These are phyloP conservation scores for Plectosphaerella cucumerina DNA, from an alignment of 2,329 filamentous ascomycete genomes.

Conservation along the genomic window DNA sequence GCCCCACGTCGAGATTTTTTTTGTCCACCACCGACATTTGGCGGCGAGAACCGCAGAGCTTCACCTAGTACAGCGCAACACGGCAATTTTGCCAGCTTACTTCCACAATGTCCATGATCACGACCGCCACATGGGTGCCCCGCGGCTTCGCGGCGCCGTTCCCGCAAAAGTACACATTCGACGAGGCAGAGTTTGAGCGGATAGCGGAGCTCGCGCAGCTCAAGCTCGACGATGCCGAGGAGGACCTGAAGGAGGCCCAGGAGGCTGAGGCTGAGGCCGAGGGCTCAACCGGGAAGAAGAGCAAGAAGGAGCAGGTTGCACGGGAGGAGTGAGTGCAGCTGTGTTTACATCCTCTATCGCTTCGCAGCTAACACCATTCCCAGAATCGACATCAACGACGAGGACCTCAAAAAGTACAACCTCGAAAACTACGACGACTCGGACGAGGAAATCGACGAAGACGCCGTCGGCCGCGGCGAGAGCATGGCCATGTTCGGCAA, in stretches of 20 bases:
- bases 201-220: conserved; percentile 72
- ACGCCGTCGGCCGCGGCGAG: conserved; percentile 48
- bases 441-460: conserved; percentile 50
- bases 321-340: conserved; percentile 22
- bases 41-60: too few relatives aligned
- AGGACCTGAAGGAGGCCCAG: conserved; percentile 73
- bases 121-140: conserved; percentile 71
- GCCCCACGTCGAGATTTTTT: conserved; percentile 12
- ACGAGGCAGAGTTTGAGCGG: conserved; percentile 71
- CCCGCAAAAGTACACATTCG: conserved; percentile 69
- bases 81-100: conserved; percentile 1
- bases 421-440: conserved; percentile 94
- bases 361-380: conserved; percentile 1
- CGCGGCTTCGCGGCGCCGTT: conserved; percentile 73
- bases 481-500: conserved; percentile 93
- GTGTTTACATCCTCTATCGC: not conserved
- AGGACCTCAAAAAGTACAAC: conserved; percentile 93
- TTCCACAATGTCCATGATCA: conserved; percentile 66
- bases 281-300: conserved; percentile 17
- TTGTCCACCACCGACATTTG: conserved; percentile 1
- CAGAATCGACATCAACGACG: conserved; percentile 63
- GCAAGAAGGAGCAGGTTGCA: conserved; percentile 25
- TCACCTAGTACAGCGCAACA: too few relatives aligned
- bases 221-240: conserved; percentile 87
- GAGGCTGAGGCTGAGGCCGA: conserved; percentile 22